Conservation (phyloP, 768 basidiomycete species). For the Tulasnella sp. region DNA sequence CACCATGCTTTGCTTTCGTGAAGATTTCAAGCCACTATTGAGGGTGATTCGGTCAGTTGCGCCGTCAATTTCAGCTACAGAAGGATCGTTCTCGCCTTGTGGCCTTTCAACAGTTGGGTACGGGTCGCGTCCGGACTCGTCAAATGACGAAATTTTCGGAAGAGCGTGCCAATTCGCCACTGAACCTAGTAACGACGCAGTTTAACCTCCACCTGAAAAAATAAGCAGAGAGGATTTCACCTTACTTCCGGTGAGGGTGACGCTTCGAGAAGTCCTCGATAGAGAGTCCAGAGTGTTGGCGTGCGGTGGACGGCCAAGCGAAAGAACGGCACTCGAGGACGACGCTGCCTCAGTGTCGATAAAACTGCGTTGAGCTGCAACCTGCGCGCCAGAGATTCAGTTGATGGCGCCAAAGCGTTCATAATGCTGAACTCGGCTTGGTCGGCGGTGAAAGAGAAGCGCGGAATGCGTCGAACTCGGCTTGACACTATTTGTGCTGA, state of each 20-base stretch:
- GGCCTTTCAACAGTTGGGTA: conserved; percentile 7
- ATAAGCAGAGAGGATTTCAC: conserved; percentile 53
- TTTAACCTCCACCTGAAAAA: conserved; percentile 9
- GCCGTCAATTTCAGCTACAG: neutral
- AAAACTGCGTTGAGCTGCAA: neutral
- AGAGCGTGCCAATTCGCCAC: conserved; percentile 45
- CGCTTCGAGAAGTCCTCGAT: conserved; percentile 65
- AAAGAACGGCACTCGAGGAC: conserved; percentile 68
- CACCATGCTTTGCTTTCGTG: conserved; percentile 56
- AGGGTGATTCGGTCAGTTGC: neutral
- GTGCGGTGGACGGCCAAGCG: conserved; percentile 69
- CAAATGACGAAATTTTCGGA: conserved; percentile 39
- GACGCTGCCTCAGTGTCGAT: conserved; percentile 53
- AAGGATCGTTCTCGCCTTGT: conserved; percentile 24
- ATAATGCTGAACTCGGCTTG: neutral
- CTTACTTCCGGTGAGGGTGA: conserved; percentile 48
- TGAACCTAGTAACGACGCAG: conserved; percentile 52
- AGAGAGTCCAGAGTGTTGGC: conserved; percentile 77
- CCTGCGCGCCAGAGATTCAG: neutral
- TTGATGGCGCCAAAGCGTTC: neutral
- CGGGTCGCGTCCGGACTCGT: conserved; percentile 52
- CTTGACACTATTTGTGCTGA: neutral
- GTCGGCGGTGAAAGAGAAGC: neutral
- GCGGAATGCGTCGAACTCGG: neutral
- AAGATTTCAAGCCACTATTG: conserved; percentile 66